Percentiles rank a stretch among this genome's conserved stretches.
Evolutionary conservation across 2,329 filamentous ascomycete genomes (phyloP).

Genomic region (Trichophyton rubrum): DNA sequence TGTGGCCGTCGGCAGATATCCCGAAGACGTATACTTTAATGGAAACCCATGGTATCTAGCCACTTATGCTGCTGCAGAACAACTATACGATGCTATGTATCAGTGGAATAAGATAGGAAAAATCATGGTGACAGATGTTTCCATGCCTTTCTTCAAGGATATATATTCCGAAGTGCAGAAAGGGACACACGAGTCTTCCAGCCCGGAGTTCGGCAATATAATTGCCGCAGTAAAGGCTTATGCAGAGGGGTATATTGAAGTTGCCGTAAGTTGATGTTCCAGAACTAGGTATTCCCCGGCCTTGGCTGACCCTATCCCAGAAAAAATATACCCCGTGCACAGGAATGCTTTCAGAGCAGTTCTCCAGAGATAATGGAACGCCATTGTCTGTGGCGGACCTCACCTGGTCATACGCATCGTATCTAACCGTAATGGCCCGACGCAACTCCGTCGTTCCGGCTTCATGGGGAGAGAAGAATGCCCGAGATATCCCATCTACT

Average conservation of each 20-base stretch:
- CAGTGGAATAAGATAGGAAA: slow-evolving; percentile 55
- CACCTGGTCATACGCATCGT: slow-evolving; percentile 36
- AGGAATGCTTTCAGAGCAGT: slow-evolving; percentile 41
- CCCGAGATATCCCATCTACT: slow-evolving; percentile 21
- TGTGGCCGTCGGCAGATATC: slow-evolving; percentile 53
- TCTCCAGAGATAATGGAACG: slow-evolving; percentile 23
- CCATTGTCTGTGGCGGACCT: slow-evolving; percentile 30
- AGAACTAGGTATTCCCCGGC: background rate
- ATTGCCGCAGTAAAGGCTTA: slow-evolving; percentile 50
- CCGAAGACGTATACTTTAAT: slow-evolving; percentile 61
- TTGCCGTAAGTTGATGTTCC: slow-evolving; percentile 20
- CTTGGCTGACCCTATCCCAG: background rate
- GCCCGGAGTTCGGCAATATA: slow-evolving; percentile 32
- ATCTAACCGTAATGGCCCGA: slow-evolving; percentile 27
- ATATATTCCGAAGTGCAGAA: slow-evolving; percentile 44
- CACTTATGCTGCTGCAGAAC: slow-evolving; percentile 64
- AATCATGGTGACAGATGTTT: slow-evolving; percentile 52
- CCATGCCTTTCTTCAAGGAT: slow-evolving; percentile 59
- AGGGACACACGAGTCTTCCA: slow-evolving; percentile 52
- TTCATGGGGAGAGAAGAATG: slow-evolving; percentile 24
- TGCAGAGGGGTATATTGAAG: slow-evolving; percentile 42
- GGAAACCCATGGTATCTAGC: slow-evolving; percentile 72
- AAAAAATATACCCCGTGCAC: slow-evolving; percentile 40
- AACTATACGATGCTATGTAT: slow-evolving; percentile 62
- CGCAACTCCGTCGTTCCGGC: slow-evolving; percentile 23